These are phyloP conservation scores for Abortiporus biennis DNA, from an alignment of 1,284 basidiomycete genomes.

Conservation along the genomic window DNA sequence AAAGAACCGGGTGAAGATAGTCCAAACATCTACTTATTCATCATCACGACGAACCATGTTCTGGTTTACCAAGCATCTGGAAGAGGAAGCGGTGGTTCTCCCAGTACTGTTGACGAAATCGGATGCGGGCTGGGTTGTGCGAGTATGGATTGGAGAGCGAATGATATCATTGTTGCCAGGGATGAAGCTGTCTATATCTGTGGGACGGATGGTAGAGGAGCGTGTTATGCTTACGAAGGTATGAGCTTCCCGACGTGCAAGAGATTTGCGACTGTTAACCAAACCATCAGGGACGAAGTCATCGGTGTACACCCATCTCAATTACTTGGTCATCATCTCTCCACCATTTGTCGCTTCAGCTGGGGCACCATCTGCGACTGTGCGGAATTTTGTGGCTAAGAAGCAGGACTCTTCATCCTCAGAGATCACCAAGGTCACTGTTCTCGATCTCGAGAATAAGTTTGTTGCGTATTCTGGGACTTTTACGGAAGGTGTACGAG, in stretches of 20 bases:
- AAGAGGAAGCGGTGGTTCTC: constrained; percentile 61
- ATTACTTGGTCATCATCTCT: constrained; percentile 87
- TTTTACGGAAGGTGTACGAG: constrained; percentile 75
- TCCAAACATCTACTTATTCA: constrained; percentile 65
- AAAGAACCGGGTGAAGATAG: constrained; percentile 53
- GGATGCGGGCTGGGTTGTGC: constrained; percentile 84
- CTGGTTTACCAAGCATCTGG: constrained; percentile 76
- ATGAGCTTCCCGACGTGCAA: background rate
- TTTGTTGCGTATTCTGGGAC: constrained; percentile 80
- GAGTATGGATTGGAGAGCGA: constrained; percentile 65
- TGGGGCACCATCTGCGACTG: constrained; percentile 64
- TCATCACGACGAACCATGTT: constrained; percentile 84
- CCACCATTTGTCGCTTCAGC: constrained; percentile 74
- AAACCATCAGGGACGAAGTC: constrained; percentile 53
- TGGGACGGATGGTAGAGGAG: constrained; percentile 77
- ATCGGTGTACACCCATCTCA: constrained; percentile 64
- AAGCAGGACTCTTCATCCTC: constrained; percentile 36
- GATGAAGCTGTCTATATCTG: constrained; percentile 93
- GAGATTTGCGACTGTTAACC: no score
- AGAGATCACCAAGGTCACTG: constrained; percentile 81
- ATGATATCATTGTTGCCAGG: constrained; percentile 80
- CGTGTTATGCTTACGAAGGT: constrained; percentile 92
- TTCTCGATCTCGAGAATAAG: constrained; percentile 94
- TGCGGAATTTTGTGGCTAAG: constrained; percentile 64
- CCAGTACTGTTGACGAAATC: constrained; percentile 77